Evolutionary conservation across 208 protist genomes (phyloP), one percentile per base, ranked within the genome.

Genomic region (Leishmania amazonensis): DNA sequence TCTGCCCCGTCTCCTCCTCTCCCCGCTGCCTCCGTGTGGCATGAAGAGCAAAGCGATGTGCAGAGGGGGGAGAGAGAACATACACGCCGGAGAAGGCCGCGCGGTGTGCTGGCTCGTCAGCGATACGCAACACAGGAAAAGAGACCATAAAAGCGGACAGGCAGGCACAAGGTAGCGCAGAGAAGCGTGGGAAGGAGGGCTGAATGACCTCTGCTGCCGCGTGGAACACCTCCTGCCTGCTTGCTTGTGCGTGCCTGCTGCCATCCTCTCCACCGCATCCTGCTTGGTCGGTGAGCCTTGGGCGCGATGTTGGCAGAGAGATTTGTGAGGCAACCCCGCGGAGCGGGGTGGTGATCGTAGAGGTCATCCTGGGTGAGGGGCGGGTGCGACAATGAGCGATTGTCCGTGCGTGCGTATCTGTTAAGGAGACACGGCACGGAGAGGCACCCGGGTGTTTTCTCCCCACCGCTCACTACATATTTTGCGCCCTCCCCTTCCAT

Each of bases 191-290:
- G 24, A 24, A 4, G 31, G 57, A 24, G 57, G 57, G 6, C 57
- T 62, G 24, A 4, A 62, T 7, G 17, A 7, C 28, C 57, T 62
- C 57, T 62, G 17, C 24, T 62, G 57, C 57, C 6, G 57, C 28
- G 24, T 15, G 17, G 7, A 62, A 31, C 57, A 62, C 28, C 57
- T 62, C 21, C 17, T 62, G 57, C 24, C 57, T 80, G n/a, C 80
- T 60, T 76, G 51, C 62, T 77, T 45, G 64, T 70, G 64, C 64
- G 64, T 70, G 64, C 3, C 28, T 70, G 64, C 64, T 70, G 5
- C 28, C 60, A 21, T 11, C 28, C 21, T 11, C 28, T 67, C 31
- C 31, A 15, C 64, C 24, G 24, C 8, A 24, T 62, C 0, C 57
- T 4, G 13, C 57, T 62, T 24, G 57, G 17, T 31, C 28, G 24